Base-by-base conservation (phyloP, 805 yeast species). In the Saturnispora diversa region DNA sequence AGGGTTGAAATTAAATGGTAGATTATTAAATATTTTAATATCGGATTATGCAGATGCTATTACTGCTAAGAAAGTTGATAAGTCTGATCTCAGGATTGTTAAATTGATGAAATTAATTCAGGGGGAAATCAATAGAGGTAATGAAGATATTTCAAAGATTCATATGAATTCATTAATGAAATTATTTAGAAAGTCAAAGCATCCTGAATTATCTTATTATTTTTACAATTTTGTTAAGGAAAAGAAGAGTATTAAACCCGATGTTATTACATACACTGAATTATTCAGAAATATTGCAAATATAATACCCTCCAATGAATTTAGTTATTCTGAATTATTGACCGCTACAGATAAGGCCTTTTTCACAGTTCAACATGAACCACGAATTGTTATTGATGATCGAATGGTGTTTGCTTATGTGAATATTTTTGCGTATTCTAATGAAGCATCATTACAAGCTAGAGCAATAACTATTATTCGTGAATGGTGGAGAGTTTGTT, bases 1-100 rank as follows among this genome's bases (percentile, higher is more conserved):
- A 77, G 72, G 71, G 1, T 66, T 77, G 10, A 69, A 70, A 2
- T 61, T 69, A 5, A 74, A 78, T 48, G 70, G 73, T 20, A 63
- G 66, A 24, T 61, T 74, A 2, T 52, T 66, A 35, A 72, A 74
- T 6, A 65, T 72, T 5, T 39, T 74, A 7, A 69, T 74, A 37
- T 57, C 64, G 28, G 75, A 73, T 0, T 60, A 69, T 42, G 62
- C 74, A 7, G 51, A 48, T 38, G 37, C 43, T 6, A 31, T 39
- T 17, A 12, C 37, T 10, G 21, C 35, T 5, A 46, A 41, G 16
- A 21, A 13, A 3, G 13, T 27, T 16, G 35, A 34, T 4, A 34
- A 24, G 6, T 40, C 47, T 8, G 49, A 44, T 19, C 46, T 71
- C 3, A 65, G 61, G 31, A 64, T 64, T 7, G 58, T 59, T 12